Base-by-base conservation (phyloP, 1,139 yeast genomes). In the Zygotorulaspora mrakii region DNA sequence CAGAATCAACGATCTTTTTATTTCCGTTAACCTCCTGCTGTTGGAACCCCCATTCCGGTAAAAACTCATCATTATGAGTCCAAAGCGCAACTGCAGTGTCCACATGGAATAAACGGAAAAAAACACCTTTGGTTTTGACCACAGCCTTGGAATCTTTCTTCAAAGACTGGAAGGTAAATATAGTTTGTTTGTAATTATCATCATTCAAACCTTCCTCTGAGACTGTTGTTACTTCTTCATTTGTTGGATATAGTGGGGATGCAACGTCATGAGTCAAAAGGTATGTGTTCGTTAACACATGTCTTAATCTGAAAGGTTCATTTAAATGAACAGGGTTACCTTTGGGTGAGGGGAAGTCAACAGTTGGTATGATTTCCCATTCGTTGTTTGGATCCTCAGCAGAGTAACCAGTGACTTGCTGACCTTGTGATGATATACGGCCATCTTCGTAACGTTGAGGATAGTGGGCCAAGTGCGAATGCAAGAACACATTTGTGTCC, bases 391-490 rank as follows among this genome's bases (percentile, higher is more conserved):
- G 54, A 54, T 87, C 96, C 11, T 66, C 69, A 33, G 65, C 68
- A 10, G 64, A 53, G 41, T 78, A 77, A 50, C 87, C 86, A 5
- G 96, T 88, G 22, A 91, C 95, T 65, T 87, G 96, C 67, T 91
- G 98, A 42, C 95, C 91, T 62, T 86, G 85, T 8, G 97, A 88
- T 1, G 97, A 89, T 38, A 91, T 73, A 67, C 99, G 81, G 9
- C 98, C 98, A 61, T 91, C 97, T 41, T 87, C 96, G 61, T 91
- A 91, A 61, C 96, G 80, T 55, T 88, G 70, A 26, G 99, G 99
- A 62, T 91, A 91, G 34, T 64, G 65, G 24, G 68, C 73, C 9
- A 62, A 56, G 57, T 88, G 96, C 1, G 98, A 91, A 62, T 91
- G 96, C 55, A 91, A 73, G 41, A 75, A 73, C 10, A 86, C 79